phyloP scores from a whole-genome alignment of 2,329 filamentous ascomycete species.

The Colletotrichum sp. region DNA sequence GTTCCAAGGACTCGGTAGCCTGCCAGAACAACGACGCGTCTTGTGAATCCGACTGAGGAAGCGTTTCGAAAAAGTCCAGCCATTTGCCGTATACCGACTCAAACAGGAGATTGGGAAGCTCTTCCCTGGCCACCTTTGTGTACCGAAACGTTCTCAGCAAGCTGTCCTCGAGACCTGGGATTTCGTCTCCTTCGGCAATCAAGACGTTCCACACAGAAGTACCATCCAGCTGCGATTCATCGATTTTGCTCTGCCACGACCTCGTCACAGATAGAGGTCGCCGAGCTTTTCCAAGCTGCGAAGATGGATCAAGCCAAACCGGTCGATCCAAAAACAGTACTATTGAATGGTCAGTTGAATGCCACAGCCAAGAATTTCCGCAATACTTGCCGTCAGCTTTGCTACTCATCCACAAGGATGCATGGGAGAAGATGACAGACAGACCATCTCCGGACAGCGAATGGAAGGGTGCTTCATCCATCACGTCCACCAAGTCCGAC shows the following conservation, averaged over 20 bases:
- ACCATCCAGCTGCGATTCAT: slow-evolving; percentile 17
- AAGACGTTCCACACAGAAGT: slow-evolving; percentile 19
- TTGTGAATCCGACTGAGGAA: not conserved
- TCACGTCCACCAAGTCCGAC: slow-evolving; percentile 22
- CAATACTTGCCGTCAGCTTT: slow-evolving; percentile 22
- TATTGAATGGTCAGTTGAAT: not conserved
- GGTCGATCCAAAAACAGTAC: slow-evolving; percentile 37
- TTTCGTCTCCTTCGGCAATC: slow-evolving; percentile 15
- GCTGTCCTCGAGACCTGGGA: slow-evolving; percentile 13
- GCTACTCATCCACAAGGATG: slow-evolving; percentile 34
- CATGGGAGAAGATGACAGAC: slow-evolving; percentile 34
- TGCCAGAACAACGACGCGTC: slow-evolving; percentile 31
- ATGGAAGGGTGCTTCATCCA: slow-evolving; percentile 21
- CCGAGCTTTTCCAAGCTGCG: slow-evolving; percentile 22
- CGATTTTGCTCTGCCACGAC: slow-evolving; percentile 17
- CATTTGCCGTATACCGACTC: slow-evolving; percentile 34
- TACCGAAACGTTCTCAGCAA: slow-evolving; percentile 5
- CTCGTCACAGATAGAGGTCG: slow-evolving; percentile 14
- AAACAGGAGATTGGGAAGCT: slow-evolving; percentile 21
- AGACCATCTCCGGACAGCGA: slow-evolving; percentile 23
- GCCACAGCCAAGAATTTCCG: too few species aligned
- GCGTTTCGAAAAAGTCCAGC: slow-evolving; percentile 35
- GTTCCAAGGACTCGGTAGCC: slow-evolving; percentile 35
- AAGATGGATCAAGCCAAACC: slow-evolving; percentile 23
- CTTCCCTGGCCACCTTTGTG: not conserved